phyloP scores from a whole-genome alignment of 1,284 basidiomycete genomes.

The Irpex lacteus region DNA sequence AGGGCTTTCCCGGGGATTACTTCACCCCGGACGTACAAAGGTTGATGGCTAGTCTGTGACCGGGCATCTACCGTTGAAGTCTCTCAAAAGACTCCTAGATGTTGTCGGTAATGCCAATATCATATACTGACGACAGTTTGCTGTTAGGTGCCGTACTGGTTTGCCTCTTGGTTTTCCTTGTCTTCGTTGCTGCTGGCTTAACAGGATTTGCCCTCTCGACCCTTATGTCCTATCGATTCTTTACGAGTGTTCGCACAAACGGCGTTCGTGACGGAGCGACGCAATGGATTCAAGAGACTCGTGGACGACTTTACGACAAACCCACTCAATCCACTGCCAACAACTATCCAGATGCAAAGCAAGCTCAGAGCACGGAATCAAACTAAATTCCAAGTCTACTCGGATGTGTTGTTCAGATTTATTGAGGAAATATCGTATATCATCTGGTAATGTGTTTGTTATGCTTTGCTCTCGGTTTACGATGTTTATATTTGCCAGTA shows the following conservation, averaged over 20 bases:
- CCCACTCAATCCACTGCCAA: not conserved
- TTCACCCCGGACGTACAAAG: not conserved
- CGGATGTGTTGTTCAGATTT: no score
- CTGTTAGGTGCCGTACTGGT: constrained; percentile 6
- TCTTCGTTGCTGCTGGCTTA: constrained; percentile 14
- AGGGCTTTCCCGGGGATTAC: no score
- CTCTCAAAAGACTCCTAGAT: no score
- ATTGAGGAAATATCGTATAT: no score
- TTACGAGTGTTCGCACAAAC: constrained; percentile 4
- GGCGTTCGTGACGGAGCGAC: constrained; percentile 11
- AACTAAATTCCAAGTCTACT: not conserved
- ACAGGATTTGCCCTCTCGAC: constrained; percentile 3
- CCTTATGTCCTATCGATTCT: constrained; percentile 8
- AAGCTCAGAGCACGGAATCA: not conserved
- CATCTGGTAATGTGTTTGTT: no score
- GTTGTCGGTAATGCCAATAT: not conserved
- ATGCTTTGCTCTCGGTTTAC: no score
- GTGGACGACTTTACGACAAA: not conserved
- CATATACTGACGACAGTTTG: not conserved
- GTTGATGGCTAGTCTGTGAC: not conserved
- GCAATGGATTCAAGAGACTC: constrained; percentile 16
- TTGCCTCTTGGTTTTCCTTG: constrained; percentile 12
- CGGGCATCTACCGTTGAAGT: no score
- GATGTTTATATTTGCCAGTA: no score
- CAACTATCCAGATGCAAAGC: not conserved